Conservation (phyloP, 1,139 yeast genomes). For the Suhomyces wounanorum region DNA sequence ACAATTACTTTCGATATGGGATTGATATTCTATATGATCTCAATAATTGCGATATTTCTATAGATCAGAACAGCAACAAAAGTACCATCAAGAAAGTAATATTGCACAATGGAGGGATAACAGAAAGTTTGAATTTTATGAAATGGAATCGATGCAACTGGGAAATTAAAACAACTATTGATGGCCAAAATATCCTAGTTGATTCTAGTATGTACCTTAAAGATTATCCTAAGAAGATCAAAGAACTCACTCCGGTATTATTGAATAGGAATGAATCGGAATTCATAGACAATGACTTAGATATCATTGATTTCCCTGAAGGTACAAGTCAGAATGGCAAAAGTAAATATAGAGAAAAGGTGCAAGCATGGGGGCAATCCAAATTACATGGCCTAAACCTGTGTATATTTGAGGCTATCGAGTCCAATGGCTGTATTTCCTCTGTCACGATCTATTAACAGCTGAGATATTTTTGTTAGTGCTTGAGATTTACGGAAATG, state of each 20-base stretch:
- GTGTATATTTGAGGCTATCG: constrained; percentile 57
- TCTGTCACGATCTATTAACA: constrained; percentile 29
- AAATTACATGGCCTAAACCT: constrained; percentile 47
- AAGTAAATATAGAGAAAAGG: constrained; percentile 7
- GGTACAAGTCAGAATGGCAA: not conserved
- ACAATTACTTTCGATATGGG: constrained; percentile 57
- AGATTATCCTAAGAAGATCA: constrained; percentile 31
- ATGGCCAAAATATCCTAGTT: constrained; percentile 18
- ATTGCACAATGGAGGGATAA: constrained; percentile 52
- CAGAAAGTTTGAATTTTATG: constrained; percentile 50
- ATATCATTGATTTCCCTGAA: constrained; percentile 28
- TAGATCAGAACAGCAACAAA: constrained; percentile 17
- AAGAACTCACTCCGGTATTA: constrained; percentile 40
- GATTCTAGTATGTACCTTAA: constrained; percentile 36
- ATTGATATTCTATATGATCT: constrained; percentile 54
- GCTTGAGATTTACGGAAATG: not conserved
- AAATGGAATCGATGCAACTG: constrained; percentile 52
- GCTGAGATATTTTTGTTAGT: not conserved
- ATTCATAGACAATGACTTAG: constrained; percentile 41
- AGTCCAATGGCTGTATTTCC: constrained; percentile 39
- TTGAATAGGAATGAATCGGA: constrained; percentile 55
- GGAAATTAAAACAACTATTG: constrained; percentile 22
- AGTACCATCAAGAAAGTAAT: constrained; percentile 45
- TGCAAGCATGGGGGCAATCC: constrained; percentile 55
- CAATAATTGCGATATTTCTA: constrained; percentile 22